phyloP scores from a whole-genome alignment of 1,139 yeast genomes.

The Zygotorulaspora mrakii region DNA sequence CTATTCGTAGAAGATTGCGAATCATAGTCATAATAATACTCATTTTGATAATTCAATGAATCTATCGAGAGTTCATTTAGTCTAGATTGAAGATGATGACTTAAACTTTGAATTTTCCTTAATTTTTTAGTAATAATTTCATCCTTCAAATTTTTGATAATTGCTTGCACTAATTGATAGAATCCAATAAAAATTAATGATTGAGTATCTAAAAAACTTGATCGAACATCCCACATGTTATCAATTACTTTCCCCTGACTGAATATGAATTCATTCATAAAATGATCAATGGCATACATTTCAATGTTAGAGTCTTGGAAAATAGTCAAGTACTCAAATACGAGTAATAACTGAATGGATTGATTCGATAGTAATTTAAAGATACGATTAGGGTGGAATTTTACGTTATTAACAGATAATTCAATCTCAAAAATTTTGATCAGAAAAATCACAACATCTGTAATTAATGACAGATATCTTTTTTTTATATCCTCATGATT shows the following conservation, averaged over 20 bases:
- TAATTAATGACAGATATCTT: conserved; percentile 17
- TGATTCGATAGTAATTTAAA: conserved; percentile 22
- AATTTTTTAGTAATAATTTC: conserved; percentile 19
- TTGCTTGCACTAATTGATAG: conserved; percentile 19
- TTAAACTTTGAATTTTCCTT: conserved; percentile 14
- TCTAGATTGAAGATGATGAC: conserved; percentile 12
- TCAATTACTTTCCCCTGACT: conserved; percentile 20
- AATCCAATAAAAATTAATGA: conserved; percentile 22
- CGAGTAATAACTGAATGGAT: conserved; percentile 24
- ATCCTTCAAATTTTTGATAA: conserved; percentile 17
- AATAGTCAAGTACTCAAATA: conserved; percentile 21
- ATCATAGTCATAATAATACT: background rate
- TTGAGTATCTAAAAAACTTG: conserved; percentile 21
- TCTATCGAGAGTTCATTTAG: conserved; percentile 12
- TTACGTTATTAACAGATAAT: conserved; percentile 10
- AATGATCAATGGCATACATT: conserved; percentile 14
- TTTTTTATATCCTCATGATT: conserved; percentile 7
- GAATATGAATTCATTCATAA: conserved; percentile 23
- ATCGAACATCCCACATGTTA: conserved; percentile 20
- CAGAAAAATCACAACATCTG: conserved; percentile 23
- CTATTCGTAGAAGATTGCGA: no score
- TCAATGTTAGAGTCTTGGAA: conserved; percentile 7
- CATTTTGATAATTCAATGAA: conserved; percentile 1
- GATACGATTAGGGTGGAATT: conserved; percentile 13
- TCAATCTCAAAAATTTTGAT: conserved; percentile 22